Evolutionary conservation across 2,329 filamentous ascomycete species (phyloP).

Genomic region (Epichloe scottii): DNA sequence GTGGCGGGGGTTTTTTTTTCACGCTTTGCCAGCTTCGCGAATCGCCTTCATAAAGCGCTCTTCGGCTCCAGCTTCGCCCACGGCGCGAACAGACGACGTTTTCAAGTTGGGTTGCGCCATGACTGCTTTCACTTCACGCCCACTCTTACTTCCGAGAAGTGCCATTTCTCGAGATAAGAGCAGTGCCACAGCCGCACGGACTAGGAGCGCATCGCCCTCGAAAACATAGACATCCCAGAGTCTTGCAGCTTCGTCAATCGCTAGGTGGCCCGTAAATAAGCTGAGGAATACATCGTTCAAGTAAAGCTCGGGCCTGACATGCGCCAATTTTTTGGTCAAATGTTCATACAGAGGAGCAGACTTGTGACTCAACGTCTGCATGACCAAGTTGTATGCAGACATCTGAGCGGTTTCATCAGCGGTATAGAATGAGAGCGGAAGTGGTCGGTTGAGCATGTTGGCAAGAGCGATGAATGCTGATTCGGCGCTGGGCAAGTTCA

Average conservation of each 20-base stretch:
- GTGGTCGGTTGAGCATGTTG: conserved; percentile 64
- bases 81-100: conserved; percentile 19
- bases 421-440: conserved; percentile 65
- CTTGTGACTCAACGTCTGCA: conserved; percentile 54
- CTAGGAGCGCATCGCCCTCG: conserved; percentile 61
- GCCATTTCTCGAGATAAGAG: conserved; percentile 41
- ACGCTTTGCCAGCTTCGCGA: conserved; percentile 23
- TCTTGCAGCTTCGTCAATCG: conserved; percentile 57
- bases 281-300: conserved; percentile 48
- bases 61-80: conserved; percentile 33
- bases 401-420: conserved; percentile 55
- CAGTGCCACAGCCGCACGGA: conserved; percentile 59
- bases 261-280: conserved; percentile 50
- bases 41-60: conserved; percentile 27
- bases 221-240: conserved; percentile 78
- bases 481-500: conserved; percentile 53
- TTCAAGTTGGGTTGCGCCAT: conserved; percentile 19
- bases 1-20: not conserved
- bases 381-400: conserved; percentile 55
- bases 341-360: conserved; percentile 51
- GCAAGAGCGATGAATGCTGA: conserved; percentile 59
- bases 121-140: conserved; percentile 30
- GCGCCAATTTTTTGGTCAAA: conserved; percentile 37
- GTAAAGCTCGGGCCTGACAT: conserved; percentile 38
- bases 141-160: conserved; percentile 33